Base-by-base conservation (phyloP, 1,284 basidiomycete species). In the Leccinum insigne region DNA sequence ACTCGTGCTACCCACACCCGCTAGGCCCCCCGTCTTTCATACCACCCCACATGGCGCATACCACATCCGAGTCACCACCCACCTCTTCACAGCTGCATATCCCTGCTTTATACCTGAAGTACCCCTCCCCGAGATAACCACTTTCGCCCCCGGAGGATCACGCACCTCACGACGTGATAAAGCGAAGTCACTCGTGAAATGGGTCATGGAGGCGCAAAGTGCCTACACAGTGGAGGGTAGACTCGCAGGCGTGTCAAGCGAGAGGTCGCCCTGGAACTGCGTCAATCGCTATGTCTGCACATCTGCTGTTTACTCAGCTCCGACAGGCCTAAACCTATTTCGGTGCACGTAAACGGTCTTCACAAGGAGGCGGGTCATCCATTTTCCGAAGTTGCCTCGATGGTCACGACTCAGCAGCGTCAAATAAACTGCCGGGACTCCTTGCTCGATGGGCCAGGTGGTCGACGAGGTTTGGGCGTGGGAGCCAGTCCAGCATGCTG, bases 391-490 rank as follows among this genome's bases (percentile, higher is more conserved):
- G 18, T 49, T 18, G 47, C 47, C 29, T 13, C 13, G 14, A 44
- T 18, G 35, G 40, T 18, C 60, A 58, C 61, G 18, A 14, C 63
- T 60, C 26, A 13, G 9, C 4, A 26, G 29, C n/a, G 13, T 1
- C n/a, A 23, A 5, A 49, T 42, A 35, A 92, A 71, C 85, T 89
- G 0, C 0, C 76, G 77, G 0, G 70, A 80, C 40, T 42, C 40
- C 44, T 73, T 93, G 26, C 75, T 89, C 0, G 75, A 79, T 21
- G 79, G 77, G 66, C 32, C 40, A 65, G 74, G 58, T 67, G 59
- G 76, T 96, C 16, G 87, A 91, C 70, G 93, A 96, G 73, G 81
- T 95, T 14, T 95, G 92, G 92, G 77, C 85, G 1, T 86, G 92
- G 78, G 94, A 96, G 69, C 84, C 89, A 52, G 82, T 88, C 3